Base-by-base conservation (phyloP, 164 flowering plant species). In the Stephania cephalantha region DNA sequence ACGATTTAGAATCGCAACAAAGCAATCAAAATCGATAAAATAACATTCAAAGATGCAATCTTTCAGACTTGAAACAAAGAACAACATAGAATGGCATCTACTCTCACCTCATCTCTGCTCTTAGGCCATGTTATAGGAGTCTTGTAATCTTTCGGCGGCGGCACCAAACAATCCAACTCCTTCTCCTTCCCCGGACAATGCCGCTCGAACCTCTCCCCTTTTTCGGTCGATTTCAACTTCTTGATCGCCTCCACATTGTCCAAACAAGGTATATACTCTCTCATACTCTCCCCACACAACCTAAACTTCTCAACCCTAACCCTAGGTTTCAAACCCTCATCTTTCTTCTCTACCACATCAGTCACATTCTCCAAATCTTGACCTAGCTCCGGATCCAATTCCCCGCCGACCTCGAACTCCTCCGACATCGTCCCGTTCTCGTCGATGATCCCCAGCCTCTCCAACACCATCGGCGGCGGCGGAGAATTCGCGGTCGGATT, bases 31-130 rank as follows among this genome's bases (percentile, higher is more conserved):
- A 45, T 7, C 42, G 9, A 50, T 50, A 50, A 50, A 22, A 9
- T 46, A 63, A 9, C 44, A 20, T 65, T 10, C 18, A 55, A 46
- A 65, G 65, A 73, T 10, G 25, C 18, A 17, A 52, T 6, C 1
- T 68, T 30, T 44, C 52, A 15, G 55, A 2, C 3, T 4, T n/a
- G 17, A 73, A 20, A 2, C 11, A 20, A 20, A n/a, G 20, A 63
- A 65, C 22, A 18, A 67, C 53, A 46, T 6, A 29, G 4, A 25
- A 66, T 61, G n/a, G 66, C 2, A 71, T 76, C 75, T 65, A 67
- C 53, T 71, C 18, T 69, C 72, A 95, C 99, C 98, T 95, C 92
- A 74, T 95, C 97, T 20, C 97, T 89, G 77, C 98, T 91, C 83
- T 70, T 85, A 0, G 99, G 99, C 99, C 99, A 95, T 0, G 95